Evolutionary conservation across 2,329 filamentous ascomycete species (phyloP), one percentile per base, ranked within the genome.

Genomic region (Penicillium sp.): DNA sequence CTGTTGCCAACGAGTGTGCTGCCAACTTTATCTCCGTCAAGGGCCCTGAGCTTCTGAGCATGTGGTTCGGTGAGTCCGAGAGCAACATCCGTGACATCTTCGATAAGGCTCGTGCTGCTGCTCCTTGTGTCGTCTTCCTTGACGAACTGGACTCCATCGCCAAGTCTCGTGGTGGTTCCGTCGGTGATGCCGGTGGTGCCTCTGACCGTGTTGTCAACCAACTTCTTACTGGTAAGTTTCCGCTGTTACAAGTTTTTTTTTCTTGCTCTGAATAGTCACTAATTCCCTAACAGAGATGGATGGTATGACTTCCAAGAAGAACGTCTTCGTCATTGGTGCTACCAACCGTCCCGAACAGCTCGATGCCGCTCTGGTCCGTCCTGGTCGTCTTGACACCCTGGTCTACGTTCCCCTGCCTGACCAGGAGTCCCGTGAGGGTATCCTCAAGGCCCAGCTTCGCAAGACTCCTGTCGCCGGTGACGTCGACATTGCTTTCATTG

Each of bases 61-160:
- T 99, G 94, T 99, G 94, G 94, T 99, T 99, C 74, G 94, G 94
- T 88, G 94, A 99, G 82, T 99, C 94, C 54, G 96, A 99, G 82
- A 96, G 91, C 86, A 99, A 99, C 81, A 97, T 99, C 66, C 91
- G 94, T 75, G 94, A 99, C 77, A 99, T 99, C 71, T 99, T 99
- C 78, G 94, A 99, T 86, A 99, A 97, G 87, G 94, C 94, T 65
- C 91, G 94, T 75, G 96, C 94, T 63, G 94, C 96, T 61, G 94
- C 94, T 70, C 94, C 94, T 79, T 99, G 96, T 71, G 91, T 99
- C 62, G 94, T 99, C 69, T 99, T 99, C 89, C 85, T 99, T 65
- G 94, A 99, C 69, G 94, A 99, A 83, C 80, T 99, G 78, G 94
- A 99, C 74, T 99, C 94, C 0, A 99, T 99, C 75, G 94, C 96